phyloP scores from a whole-genome alignment of 2,329 filamentous ascomycete species.

The Sporothrix pseudoabietina region DNA sequence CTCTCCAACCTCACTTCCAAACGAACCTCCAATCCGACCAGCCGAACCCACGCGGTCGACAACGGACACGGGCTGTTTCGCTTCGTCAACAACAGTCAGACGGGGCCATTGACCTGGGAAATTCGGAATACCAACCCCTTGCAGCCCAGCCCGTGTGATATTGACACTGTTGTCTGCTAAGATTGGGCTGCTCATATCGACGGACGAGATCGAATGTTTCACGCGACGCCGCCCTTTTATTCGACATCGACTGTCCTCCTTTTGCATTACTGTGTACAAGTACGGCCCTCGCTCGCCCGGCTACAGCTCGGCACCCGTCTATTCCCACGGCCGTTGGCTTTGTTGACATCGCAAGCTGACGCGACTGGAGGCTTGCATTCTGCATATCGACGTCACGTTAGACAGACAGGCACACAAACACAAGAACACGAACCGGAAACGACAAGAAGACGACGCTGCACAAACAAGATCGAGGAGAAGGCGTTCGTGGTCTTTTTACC shows the following conservation, averaged over 20 bases:
- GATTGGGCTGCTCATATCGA: background rate
- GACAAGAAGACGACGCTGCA: background rate
- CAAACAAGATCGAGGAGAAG: background rate
- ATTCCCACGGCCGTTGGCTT: constrained; percentile 6
- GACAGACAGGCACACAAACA: background rate
- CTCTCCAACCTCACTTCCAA: background rate
- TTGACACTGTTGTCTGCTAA: background rate
- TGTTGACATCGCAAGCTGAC: constrained; percentile 24
- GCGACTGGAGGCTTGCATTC: constrained; percentile 14
- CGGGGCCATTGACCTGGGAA: constrained; percentile 10
- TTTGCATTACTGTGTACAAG: background rate
- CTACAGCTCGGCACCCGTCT: background rate
- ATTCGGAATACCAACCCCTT: constrained; percentile 18
- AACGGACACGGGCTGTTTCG: constrained; percentile 8
- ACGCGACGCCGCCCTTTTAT: background rate
- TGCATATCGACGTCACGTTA: constrained; percentile 5
- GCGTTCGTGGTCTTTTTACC: background rate
- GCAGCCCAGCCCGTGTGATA: background rate
- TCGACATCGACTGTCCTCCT: too few relatives aligned
- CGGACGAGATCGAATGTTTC: constrained; percentile 18
- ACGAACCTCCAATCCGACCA: constrained; percentile 20
- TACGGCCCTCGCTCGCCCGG: too few relatives aligned
- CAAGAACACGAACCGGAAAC: background rate
- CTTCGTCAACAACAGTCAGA: constrained; percentile 3
- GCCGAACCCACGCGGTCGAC: constrained; percentile 17